These are phyloP conservation scores for Leptosphaerulina australis DNA, from an alignment of 2,329 filamentous ascomycete species.

Conservation along the genomic window DNA sequence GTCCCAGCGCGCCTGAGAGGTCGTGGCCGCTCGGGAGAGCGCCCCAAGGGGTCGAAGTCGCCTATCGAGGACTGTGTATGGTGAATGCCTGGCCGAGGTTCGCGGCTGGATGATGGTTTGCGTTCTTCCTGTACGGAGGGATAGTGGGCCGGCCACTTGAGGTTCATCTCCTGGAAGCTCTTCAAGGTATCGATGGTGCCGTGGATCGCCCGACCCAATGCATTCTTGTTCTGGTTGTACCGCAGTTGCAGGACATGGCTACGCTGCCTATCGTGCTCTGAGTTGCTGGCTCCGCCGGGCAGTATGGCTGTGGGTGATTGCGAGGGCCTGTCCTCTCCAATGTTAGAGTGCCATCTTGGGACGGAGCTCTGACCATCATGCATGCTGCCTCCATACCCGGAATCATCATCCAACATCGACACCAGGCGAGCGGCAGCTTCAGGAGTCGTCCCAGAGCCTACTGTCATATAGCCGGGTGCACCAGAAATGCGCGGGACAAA, in stretches of 20 bases:
- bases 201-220: constrained; percentile 86
- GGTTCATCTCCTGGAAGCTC: constrained; percentile 85
- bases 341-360: constrained; percentile 60
- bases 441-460: constrained; percentile 80
- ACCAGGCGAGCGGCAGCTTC: constrained; percentile 82
- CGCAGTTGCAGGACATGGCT: constrained; percentile 90
- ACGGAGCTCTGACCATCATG: constrained; percentile 64
- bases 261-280: constrained; percentile 69
- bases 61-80: constrained; percentile 68
- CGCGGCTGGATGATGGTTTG: constrained; percentile 49
- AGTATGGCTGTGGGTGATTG: constrained; percentile 61
- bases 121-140: constrained; percentile 73
- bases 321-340: constrained; percentile 64
- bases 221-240: constrained; percentile 90
- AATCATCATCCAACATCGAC: constrained; percentile 82
- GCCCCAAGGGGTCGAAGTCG: constrained; percentile 52
- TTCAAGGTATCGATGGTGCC: constrained; percentile 83
- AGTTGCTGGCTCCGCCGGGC: constrained; percentile 55
- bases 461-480: constrained; percentile 79
- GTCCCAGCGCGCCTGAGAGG: constrained; percentile 73
- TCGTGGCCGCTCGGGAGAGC: constrained; percentile 55
- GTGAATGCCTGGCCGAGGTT: constrained; percentile 65
- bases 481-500: constrained; percentile 32
- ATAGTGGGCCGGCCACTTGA: constrained; percentile 92
- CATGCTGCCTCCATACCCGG: constrained; percentile 86